A percentile compares a stretch with the other conserved stretches of the same genome.
Conservation (phyloP, 1,284 basidiomycete species). For the Fomitopsis pinicola region DNA sequence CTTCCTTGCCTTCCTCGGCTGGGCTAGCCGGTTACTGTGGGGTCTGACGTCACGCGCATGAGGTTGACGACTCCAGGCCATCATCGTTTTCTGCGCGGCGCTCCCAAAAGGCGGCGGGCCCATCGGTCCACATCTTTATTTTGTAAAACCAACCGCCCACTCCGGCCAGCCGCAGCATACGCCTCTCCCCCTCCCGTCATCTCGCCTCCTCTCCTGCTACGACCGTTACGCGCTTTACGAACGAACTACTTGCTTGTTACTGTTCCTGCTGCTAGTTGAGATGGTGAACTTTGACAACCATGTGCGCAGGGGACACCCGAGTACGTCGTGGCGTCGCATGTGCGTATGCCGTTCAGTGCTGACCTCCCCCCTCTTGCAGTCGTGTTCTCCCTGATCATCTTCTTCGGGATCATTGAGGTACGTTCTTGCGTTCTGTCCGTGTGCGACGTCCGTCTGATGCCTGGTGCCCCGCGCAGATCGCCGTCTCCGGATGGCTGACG, state of each 20-base stretch:
- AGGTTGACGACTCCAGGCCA: too few relatives aligned
- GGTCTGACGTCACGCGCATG: not conserved
- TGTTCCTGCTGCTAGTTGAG: constrained; percentile 7
- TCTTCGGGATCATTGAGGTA: constrained; percentile 59
- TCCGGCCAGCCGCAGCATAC: not conserved
- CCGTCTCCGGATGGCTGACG: constrained; percentile 66
- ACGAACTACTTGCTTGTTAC: constrained; percentile 1
- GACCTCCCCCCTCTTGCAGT: constrained; percentile 27
- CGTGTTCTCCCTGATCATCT: constrained; percentile 47
- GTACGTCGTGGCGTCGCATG: constrained; percentile 30
- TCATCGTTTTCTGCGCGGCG: not conserved
- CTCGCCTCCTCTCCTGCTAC: not conserved
- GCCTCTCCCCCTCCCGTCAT: not conserved
- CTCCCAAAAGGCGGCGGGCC: not conserved
- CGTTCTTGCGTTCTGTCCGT: constrained; percentile 7
- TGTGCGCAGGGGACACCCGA: constrained; percentile 47
- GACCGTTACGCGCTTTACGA: not conserved
- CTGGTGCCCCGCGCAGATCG: constrained; percentile 36
- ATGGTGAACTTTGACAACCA: constrained; percentile 36
- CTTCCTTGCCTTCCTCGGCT: not conserved
- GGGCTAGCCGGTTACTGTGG: not conserved
- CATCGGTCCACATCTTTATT: not conserved
- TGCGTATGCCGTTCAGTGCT: constrained; percentile 1
- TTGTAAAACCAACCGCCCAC: not conserved
- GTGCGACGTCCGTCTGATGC: not conserved